These are phyloP conservation scores for Aspergillus homomorphus DNA, from an alignment of 495 filamentous ascomycete species.

Conservation along the genomic window DNA sequence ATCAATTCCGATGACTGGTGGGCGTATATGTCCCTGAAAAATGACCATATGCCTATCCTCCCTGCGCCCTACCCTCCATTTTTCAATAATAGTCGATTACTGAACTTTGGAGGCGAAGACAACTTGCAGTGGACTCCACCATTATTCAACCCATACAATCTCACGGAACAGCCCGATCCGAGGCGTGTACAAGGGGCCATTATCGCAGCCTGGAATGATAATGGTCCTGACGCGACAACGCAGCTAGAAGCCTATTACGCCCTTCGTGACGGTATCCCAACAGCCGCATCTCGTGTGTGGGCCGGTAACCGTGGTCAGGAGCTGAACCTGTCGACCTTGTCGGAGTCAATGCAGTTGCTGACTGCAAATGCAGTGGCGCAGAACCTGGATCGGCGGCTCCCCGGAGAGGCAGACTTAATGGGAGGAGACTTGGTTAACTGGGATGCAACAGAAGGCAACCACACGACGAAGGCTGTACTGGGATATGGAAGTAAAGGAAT, in stretches of 20 bases:
- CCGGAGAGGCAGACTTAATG: neutral
- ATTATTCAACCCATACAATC: conserved; percentile 47
- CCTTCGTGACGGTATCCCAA: conserved; percentile 49
- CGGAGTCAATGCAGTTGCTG: conserved; percentile 32
- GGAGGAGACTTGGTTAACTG: conserved; percentile 1
- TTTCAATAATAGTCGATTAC: conserved; percentile 47
- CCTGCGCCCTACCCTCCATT: conserved; percentile 54
- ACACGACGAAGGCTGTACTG: conserved; percentile 7
- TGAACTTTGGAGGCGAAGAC: conserved; percentile 42
- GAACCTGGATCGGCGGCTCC: conserved; percentile 46
- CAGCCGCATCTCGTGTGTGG: conserved; percentile 46
- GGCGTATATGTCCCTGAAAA: conserved; percentile 55
- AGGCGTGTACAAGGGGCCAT: conserved; percentile 47
- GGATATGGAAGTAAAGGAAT: conserved; percentile 50
- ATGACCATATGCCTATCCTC: conserved; percentile 50
- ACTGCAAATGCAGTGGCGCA: conserved; percentile 41
- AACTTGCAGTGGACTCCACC: conserved; percentile 52
- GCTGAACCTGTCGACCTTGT: conserved; percentile 26
- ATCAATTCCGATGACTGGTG: conserved; percentile 58
- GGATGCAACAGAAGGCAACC: neutral
- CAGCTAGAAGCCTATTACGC: conserved; percentile 55
- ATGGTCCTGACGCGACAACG: conserved; percentile 54
- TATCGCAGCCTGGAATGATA: conserved; percentile 56
- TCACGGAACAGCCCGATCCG: conserved; percentile 28
- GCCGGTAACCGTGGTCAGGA: conserved; percentile 36